These are phyloP conservation scores for Debaryomyces subglobosus DNA, from an alignment of 1,139 yeast species.

Conservation along the genomic window DNA sequence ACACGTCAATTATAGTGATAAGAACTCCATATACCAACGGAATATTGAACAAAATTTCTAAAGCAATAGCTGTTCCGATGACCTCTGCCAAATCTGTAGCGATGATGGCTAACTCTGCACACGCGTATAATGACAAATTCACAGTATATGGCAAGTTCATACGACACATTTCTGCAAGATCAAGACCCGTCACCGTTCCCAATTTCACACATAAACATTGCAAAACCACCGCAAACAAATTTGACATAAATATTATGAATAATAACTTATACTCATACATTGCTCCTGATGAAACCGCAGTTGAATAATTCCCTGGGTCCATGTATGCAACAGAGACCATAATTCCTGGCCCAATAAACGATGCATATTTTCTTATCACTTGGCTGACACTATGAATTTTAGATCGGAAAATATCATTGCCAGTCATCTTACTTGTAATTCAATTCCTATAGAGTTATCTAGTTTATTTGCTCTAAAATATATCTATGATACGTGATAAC, in stretches of 20 bases:
- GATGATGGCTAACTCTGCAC: constrained; percentile 75
- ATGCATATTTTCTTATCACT: constrained; percentile 47
- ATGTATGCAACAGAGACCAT: constrained; percentile 78
- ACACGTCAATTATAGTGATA: constrained; percentile 71
- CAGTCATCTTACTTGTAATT: neutral
- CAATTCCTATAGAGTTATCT: neutral
- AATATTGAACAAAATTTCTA: constrained; percentile 67
- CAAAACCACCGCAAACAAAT: constrained; percentile 69
- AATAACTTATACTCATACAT: constrained; percentile 66
- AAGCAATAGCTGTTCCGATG: constrained; percentile 77
- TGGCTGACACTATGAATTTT: neutral
- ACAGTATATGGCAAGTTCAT: constrained; percentile 59
- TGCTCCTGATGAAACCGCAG: constrained; percentile 81
- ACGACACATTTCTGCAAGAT: constrained; percentile 76
- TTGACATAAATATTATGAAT: constrained; percentile 65
- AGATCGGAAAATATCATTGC: neutral
- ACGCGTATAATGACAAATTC: constrained; percentile 58
- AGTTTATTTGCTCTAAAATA: neutral
- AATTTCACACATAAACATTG: constrained; percentile 74
- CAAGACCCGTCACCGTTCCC: constrained; percentile 79
- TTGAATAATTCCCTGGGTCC: constrained; percentile 83
- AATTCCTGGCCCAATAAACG: constrained; percentile 79
- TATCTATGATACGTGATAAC: neutral
- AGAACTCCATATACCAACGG: constrained; percentile 71
- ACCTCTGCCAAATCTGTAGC: constrained; percentile 86